Evolutionary conservation across 306 rosid genomes (phyloP), one percentile per base, ranked within the genome.

Genomic region (Oemleria cerasiformis): DNA sequence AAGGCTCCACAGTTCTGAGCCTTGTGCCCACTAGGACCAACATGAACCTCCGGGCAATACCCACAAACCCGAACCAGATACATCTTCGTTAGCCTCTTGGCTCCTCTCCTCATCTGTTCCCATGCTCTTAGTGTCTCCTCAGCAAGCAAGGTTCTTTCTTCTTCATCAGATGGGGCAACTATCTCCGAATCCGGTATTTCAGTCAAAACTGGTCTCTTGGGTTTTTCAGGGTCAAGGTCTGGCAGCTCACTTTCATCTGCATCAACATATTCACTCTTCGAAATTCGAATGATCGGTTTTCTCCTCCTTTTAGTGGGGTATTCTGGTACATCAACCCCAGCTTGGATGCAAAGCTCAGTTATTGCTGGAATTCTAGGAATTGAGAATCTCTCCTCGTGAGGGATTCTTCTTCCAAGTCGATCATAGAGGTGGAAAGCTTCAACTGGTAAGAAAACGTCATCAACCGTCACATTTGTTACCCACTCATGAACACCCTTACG

Each of bases 201-300:
- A 36, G 81, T 43, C 49, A 91, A 64, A 57, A 94, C 54, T 10
- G 87, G 89, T 51, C 42, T 72, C 60, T 36, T 51, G 45, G 88
- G 90, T 51, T n/a, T 83, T 55, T 74, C 84, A 36, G 82, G 82
- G 43, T 67, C 71, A 56, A 66, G 73, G 40, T 94, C 92, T 44
- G 96, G 97, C 17, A 94, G 86, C 53, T 94, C 97, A 64, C 91
- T 91, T 81, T 94, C 97, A 80, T 94, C 99, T 12, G 96, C 97
- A 81, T 94, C 96, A 3, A 91, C 41, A 56, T 77, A 94, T 71
- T 94, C 99, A 69, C 88, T 85, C 82, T 78, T 91, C 58, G 87
- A 85, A 30, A 77, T 86, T 42, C 88, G 90, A 78, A 94, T 85
- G 70, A 94, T 77, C n/a, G 97, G 95, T 80, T 91, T 94, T 78